Evolutionary conservation across 2,329 filamentous ascomycete genomes (phyloP).

Genomic region (Geoglossum cookeanum): DNA sequence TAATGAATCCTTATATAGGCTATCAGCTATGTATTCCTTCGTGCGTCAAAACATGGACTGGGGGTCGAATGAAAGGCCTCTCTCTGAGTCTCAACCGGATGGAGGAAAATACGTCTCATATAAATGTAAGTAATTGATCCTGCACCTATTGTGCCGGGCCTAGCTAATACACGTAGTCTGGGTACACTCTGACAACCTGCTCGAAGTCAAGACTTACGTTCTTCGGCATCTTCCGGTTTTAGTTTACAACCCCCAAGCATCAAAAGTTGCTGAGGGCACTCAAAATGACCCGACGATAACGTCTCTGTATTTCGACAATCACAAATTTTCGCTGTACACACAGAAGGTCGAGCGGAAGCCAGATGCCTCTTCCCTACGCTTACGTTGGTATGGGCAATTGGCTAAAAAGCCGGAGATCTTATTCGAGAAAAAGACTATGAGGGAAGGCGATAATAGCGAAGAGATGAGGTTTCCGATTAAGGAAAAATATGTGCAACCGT

Average conservation of each 20-base stretch:
- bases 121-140: slow-evolving; percentile 45
- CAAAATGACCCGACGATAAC: slow-evolving; percentile 76
- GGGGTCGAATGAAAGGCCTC: slow-evolving; percentile 14
- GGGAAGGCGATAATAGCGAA: slow-evolving; percentile 55
- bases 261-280: slow-evolving; percentile 61
- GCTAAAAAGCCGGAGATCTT: slow-evolving; percentile 59
- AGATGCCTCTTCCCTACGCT: slow-evolving; percentile 62
- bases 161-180: slow-evolving; percentile 40
- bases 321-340: slow-evolving; percentile 67
- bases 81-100: slow-evolving; percentile 21
- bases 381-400: slow-evolving; percentile 84
- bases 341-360: slow-evolving; percentile 61
- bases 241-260: slow-evolving; percentile 75
- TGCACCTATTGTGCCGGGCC: background rate
- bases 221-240: slow-evolving; percentile 77
- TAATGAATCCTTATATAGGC: slow-evolving; percentile 12
- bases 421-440: slow-evolving; percentile 76
- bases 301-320: slow-evolving; percentile 88
- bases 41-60: slow-evolving; percentile 40
- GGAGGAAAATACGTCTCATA: slow-evolving; percentile 61
- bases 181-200: slow-evolving; percentile 86
- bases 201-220: slow-evolving; percentile 94
- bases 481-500: slow-evolving; percentile 78
- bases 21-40: slow-evolving; percentile 92
- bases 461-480: slow-evolving; percentile 75